Conservation (phyloP, 208 protist genomes). For the Leishmania tropica region DNA sequence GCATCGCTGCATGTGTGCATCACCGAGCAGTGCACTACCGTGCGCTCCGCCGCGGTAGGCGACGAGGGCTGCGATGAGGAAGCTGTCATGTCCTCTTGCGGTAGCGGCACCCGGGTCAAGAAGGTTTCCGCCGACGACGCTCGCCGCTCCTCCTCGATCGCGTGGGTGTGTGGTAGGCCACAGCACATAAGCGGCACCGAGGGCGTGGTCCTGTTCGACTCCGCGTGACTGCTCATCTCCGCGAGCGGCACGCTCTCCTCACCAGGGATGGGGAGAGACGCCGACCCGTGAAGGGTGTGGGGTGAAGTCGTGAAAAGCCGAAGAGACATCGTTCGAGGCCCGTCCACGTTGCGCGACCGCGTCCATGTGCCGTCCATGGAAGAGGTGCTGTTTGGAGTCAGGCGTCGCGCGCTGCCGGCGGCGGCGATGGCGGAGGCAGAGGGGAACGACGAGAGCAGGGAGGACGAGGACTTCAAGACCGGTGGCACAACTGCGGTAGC, state of each 20-base stretch:
- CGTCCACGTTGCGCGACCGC: neutral
- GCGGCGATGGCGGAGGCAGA: neutral
- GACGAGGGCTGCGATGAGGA: neutral
- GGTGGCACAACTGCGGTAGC: neutral
- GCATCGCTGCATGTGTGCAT: too few species aligned
- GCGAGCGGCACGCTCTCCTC: neutral
- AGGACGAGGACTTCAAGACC: neutral
- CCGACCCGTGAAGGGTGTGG: neutral
- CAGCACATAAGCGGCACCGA: slow-evolving; percentile 4
- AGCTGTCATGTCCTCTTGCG: neutral
- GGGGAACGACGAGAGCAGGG: neutral
- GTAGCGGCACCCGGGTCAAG: neutral
- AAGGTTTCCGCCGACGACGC: slow-evolving; percentile 7
- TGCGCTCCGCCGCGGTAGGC: neutral
- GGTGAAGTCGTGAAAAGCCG: neutral
- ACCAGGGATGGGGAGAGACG: neutral
- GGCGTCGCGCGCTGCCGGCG: neutral
- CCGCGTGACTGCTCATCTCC: neutral
- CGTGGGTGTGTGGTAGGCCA: neutral
- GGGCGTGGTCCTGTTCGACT: neutral
- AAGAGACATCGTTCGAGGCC: neutral
- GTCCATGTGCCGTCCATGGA: neutral
- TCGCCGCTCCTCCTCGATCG: slow-evolving; percentile 1
- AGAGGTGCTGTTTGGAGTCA: neutral
- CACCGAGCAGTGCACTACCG: neutral